Conservation (phyloP, 148 eudicot species). For the Heliosperma pusillum region DNA sequence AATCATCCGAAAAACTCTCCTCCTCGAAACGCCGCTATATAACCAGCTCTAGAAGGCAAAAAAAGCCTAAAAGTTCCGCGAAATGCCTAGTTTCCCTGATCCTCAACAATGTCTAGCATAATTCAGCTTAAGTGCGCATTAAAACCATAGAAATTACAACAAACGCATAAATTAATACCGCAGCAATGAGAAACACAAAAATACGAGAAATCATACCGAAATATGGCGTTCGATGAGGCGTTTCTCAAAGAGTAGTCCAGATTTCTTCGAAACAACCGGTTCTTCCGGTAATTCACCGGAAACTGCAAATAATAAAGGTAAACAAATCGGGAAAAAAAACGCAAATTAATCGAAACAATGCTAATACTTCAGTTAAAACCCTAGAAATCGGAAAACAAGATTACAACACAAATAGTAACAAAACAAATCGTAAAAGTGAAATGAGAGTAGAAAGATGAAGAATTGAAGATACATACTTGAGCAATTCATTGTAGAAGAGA, state of each 20-base stretch:
- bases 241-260: constrained; percentile 89
- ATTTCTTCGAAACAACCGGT: constrained; percentile 75
- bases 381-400: constrained; percentile 7
- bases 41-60: neutral
- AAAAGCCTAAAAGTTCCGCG: too few species aligned
- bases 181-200: neutral
- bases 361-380: constrained; percentile 3
- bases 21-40: neutral
- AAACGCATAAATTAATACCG: neutral
- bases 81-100: neutral
- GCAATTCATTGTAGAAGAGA: neutral
- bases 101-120: neutral
- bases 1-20: neutral
- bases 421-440: neutral
- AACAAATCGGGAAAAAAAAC: constrained; percentile 2
- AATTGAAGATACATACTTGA: neutral
- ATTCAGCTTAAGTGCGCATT: neutral
- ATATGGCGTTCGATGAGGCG: constrained; percentile 83
- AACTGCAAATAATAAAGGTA: constrained; percentile 37
- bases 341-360: neutral
- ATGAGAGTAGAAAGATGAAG: neutral
- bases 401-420: neutral
- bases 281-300: constrained; percentile 98
- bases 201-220: constrained; percentile 15
- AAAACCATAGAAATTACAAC: too few species aligned